A percentile compares a stretch with the other conserved stretches of the same genome.
phyloP scores from a whole-genome alignment of 2,329 filamentous ascomycete species.

The Apiospora koreana region DNA sequence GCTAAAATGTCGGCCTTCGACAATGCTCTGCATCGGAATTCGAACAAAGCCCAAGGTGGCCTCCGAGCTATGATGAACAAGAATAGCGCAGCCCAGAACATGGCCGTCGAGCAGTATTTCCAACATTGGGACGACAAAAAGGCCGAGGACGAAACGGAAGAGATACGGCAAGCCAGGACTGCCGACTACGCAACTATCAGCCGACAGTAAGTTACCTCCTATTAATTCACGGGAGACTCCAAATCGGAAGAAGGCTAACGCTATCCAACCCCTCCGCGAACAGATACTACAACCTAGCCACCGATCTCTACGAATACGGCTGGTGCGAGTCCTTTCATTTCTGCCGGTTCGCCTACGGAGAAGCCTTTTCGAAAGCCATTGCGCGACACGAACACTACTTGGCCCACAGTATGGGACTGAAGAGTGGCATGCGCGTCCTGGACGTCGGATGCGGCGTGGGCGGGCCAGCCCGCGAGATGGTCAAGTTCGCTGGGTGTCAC shows the following conservation, averaged over 20 bases:
- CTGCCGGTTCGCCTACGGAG: slow-evolving; percentile 71
- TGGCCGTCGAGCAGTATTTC: slow-evolving; percentile 74
- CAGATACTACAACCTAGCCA: slow-evolving; percentile 74
- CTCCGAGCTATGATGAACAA: slow-evolving; percentile 68
- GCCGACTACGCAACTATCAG: slow-evolving; percentile 73
- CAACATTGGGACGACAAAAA: slow-evolving; percentile 77
- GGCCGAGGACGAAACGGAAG: slow-evolving; percentile 65
- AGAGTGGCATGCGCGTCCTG: slow-evolving; percentile 66
- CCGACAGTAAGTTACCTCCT: slow-evolving; percentile 57
- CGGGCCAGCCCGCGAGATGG: slow-evolving; percentile 73
- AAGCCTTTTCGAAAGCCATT: slow-evolving; percentile 71
- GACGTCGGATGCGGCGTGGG: slow-evolving; percentile 80
- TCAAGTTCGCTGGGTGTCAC: slow-evolving; percentile 69
- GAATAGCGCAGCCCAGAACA: slow-evolving; percentile 65
- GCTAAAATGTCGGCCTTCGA: slow-evolving; percentile 46
- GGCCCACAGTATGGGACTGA: slow-evolving; percentile 68
- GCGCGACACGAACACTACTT: slow-evolving; percentile 79
- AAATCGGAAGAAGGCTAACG: background rate
- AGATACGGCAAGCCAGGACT: slow-evolving; percentile 56
- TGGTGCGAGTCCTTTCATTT: slow-evolving; percentile 79
- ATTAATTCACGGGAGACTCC: background rate
- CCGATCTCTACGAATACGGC: slow-evolving; percentile 74
- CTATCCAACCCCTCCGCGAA: slow-evolving; percentile 7
- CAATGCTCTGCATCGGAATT: slow-evolving; percentile 64
- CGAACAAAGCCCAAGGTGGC: slow-evolving; percentile 54